These are phyloP conservation scores for Auricularia sp. DNA, from an alignment of 768 basidiomycete species.

Conservation along the genomic window DNA sequence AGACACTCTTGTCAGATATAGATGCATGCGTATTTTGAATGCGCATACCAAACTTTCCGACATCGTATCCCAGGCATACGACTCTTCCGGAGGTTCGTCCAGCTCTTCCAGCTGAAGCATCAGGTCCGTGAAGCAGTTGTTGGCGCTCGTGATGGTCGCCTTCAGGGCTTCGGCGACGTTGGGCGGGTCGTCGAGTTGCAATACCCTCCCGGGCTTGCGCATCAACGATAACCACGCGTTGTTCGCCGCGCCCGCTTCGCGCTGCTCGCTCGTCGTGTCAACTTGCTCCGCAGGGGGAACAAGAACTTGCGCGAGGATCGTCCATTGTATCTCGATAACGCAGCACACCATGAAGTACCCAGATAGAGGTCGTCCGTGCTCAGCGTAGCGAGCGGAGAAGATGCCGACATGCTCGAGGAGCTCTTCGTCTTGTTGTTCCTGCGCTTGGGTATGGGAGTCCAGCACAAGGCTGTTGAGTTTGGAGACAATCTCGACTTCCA, in stretches of 20 bases:
- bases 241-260: slow-evolving; percentile 75
- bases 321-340: slow-evolving; percentile 78
- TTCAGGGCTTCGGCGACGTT: slow-evolving; percentile 33
- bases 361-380: slow-evolving; percentile 66
- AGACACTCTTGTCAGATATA: neutral
- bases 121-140: slow-evolving; percentile 71
- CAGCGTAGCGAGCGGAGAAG: slow-evolving; percentile 65
- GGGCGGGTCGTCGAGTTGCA: slow-evolving; percentile 27
- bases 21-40: neutral
- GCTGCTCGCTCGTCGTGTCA: slow-evolving; percentile 3
- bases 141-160: slow-evolving; percentile 46
- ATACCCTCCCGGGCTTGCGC: slow-evolving; percentile 37
- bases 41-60: slow-evolving; percentile 70
- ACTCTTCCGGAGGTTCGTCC: slow-evolving; percentile 75
- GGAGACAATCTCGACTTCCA: slow-evolving; percentile 57
- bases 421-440: slow-evolving; percentile 35
- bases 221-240: slow-evolving; percentile 68
- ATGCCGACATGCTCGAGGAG: slow-evolving; percentile 51
- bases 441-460: slow-evolving; percentile 48
- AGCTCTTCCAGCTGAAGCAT: slow-evolving; percentile 73
- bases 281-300: slow-evolving; percentile 32
- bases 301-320: slow-evolving; percentile 64
- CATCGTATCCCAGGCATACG: slow-evolving; percentile 91
- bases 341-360: slow-evolving; percentile 89
- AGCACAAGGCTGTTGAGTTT: slow-evolving; percentile 60